Percentiles rank a stretch among this genome's conserved stretches.
Evolutionary conservation across 2,329 filamentous ascomycete species (phyloP).

Genomic region (Colletotrichum higginsianum): DNA sequence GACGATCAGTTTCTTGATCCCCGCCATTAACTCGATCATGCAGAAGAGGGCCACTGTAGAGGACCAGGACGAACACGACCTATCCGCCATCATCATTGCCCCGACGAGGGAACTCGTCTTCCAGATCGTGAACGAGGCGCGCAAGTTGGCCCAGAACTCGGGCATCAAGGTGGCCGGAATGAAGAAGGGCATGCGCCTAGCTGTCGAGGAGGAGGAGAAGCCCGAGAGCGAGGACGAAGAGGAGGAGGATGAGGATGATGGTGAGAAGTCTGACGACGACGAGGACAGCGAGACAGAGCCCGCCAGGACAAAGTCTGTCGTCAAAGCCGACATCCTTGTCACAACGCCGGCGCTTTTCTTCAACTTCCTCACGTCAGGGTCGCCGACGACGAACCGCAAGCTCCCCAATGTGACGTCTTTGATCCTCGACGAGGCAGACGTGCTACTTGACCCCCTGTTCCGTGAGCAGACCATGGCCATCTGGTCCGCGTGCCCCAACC

Average conservation of each 20-base stretch:
- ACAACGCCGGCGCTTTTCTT: slow-evolving; percentile 85
- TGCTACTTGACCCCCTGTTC: slow-evolving; percentile 92
- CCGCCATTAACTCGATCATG: slow-evolving; percentile 83
- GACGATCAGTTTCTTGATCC: slow-evolving; percentile 93
- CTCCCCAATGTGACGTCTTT: slow-evolving; percentile 80
- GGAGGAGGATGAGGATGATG: slow-evolving; percentile 55
- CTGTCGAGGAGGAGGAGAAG: slow-evolving; percentile 51
- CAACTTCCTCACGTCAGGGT: slow-evolving; percentile 69
- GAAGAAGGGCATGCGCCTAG: slow-evolving; percentile 82
- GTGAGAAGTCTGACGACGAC: slow-evolving; percentile 54
- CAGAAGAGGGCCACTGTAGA: slow-evolving; percentile 65
- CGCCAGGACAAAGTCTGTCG: slow-evolving; percentile 61
- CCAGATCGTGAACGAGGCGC: slow-evolving; percentile 88
- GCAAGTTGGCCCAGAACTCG: slow-evolving; percentile 83
- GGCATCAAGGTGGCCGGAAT: slow-evolving; percentile 85
- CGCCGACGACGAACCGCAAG: slow-evolving; percentile 61
- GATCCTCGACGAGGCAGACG: slow-evolving; percentile 94
- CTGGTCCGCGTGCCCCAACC: slow-evolving; percentile 83
- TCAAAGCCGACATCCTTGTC: slow-evolving; percentile 84
- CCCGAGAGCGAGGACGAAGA: slow-evolving; percentile 46
- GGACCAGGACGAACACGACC: slow-evolving; percentile 58
- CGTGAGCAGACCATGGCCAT: slow-evolving; percentile 88
- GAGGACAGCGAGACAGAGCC: slow-evolving; percentile 48
- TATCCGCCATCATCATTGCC: slow-evolving; percentile 80
- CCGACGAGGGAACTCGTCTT: slow-evolving; percentile 84